Evolutionary conservation across 352 stramenopile genomes (phyloP).

Genomic region (Phytopythium cucurbitacearum): DNA sequence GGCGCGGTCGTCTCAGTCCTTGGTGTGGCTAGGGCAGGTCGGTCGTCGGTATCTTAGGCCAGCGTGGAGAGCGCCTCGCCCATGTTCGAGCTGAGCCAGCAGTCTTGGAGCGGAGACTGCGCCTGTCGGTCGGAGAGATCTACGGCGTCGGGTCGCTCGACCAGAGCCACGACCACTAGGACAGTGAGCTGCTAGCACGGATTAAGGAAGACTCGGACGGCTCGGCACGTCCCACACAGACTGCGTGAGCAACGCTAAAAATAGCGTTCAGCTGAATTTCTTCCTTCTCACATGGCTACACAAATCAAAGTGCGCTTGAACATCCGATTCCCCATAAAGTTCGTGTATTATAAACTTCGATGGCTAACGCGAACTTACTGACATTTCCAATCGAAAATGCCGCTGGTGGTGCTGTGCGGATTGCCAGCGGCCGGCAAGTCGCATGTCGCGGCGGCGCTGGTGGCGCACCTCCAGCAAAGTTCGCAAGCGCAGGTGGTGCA

Average conservation of each 20-base stretch:
- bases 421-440: slow-evolving; percentile 71
- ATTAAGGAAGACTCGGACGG: too few relatives aligned
- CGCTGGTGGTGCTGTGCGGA: slow-evolving; percentile 70
- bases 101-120: too few relatives aligned
- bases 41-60: not conserved
- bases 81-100: not conserved
- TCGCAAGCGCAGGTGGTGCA: slow-evolving; percentile 40
- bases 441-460: slow-evolving; percentile 42
- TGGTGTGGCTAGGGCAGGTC: not conserved
- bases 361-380: not conserved
- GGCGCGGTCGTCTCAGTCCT: too few relatives aligned
- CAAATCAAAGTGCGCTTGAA: too few relatives aligned
- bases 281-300: too few relatives aligned
- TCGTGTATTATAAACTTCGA: not conserved
- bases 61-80: not conserved
- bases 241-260: too few relatives aligned
- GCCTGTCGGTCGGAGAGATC: too few relatives aligned
- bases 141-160: too few relatives aligned
- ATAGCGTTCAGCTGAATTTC: too few relatives aligned
- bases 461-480: slow-evolving; percentile 30
- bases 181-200: too few relatives aligned
- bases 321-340: not conserved
- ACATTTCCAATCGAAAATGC: slow-evolving; percentile 28
- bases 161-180: too few relatives aligned
- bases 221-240: too few relatives aligned